A percentile compares a stretch with the other conserved stretches of the same genome.
phyloP scores from a whole-genome alignment of 352 stramenopile species.

The Halophytophthora polymorphica region DNA sequence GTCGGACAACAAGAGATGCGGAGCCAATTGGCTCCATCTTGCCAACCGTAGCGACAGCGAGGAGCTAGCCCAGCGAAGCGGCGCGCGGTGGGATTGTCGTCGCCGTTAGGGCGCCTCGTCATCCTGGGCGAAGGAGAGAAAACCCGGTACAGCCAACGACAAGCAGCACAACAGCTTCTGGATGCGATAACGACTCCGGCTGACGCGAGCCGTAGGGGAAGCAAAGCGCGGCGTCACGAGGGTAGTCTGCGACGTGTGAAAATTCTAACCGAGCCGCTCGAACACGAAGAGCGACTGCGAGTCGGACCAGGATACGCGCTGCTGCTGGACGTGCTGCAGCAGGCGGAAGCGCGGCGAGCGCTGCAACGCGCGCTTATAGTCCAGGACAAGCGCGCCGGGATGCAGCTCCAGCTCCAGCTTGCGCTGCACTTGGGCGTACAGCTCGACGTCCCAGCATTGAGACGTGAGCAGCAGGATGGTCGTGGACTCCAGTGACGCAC shows the following conservation, averaged over 20 bases:
- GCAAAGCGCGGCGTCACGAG: neutral
- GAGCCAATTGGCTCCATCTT: no score
- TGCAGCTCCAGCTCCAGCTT: constrained; percentile 47
- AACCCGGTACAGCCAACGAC: constrained; percentile 6
- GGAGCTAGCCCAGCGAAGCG: constrained; percentile 22
- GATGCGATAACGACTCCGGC: constrained; percentile 7
- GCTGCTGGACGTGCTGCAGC: constrained; percentile 13
- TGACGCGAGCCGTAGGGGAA: constrained; percentile 1
- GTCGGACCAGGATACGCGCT: constrained; percentile 43
- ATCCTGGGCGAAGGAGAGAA: neutral
- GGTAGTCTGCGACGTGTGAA: neutral
- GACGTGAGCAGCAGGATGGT: constrained; percentile 51
- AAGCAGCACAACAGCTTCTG: neutral
- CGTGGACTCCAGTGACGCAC: constrained; percentile 16
- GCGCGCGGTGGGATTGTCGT: constrained; percentile 6
- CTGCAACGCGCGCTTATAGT: constrained; percentile 46
- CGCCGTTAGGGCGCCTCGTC: neutral
- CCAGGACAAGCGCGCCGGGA: constrained; percentile 31
- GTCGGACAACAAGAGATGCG: no score
- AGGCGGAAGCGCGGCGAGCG: constrained; percentile 25
- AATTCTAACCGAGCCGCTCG: constrained; percentile 2
- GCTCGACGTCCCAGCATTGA: constrained; percentile 50
- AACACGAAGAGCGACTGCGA: constrained; percentile 42
- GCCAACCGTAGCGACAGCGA: no score
- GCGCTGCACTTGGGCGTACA: constrained; percentile 28